Conservation (phyloP, 139 green algal genomes). For the Trebouxia sp. region DNA sequence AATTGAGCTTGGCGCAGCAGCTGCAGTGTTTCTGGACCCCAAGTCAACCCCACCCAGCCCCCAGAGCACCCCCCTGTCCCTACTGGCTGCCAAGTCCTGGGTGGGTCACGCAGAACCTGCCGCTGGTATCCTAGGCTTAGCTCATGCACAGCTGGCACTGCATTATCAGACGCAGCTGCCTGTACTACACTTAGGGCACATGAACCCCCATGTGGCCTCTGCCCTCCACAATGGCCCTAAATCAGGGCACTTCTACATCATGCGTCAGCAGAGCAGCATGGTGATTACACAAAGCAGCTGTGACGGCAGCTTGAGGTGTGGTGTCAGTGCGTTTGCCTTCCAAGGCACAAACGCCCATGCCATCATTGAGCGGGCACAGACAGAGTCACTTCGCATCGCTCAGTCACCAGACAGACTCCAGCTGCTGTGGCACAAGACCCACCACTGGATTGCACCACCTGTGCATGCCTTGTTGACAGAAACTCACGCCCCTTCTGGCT, state of each 20-base stretch:
- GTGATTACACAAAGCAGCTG: neutral
- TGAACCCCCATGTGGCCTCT: conserved; percentile 58
- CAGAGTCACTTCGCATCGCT: too few relatives aligned
- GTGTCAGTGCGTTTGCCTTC: conserved; percentile 69
- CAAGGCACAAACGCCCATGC: conserved; percentile 81
- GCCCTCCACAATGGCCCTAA: neutral
- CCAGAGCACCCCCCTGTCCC: conserved; percentile 30
- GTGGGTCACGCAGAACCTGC: conserved; percentile 78
- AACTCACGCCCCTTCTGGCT: neutral
- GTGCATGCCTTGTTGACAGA: conserved; percentile 27
- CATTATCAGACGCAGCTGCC: conserved; percentile 24
- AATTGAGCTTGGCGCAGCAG: conserved; percentile 76
- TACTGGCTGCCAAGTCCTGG: conserved; percentile 68
- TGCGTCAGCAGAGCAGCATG: conserved; percentile 3
- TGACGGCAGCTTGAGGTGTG: neutral
- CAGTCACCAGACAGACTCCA: neutral
- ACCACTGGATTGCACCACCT: conserved; percentile 25
- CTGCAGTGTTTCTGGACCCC: conserved; percentile 34
- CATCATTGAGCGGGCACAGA: conserved; percentile 40
- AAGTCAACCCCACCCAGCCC: neutral
- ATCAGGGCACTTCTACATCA: neutral
- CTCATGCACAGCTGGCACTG: conserved; percentile 37
- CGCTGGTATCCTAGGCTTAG: conserved; percentile 62
- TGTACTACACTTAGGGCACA: conserved; percentile 50
- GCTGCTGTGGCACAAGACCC: neutral